A percentile compares a stretch with the other conserved stretches of the same genome.
phyloP scores from a whole-genome alignment of 1,139 yeast genomes.

The Zygosaccharomyces pseudobailii region DNA sequence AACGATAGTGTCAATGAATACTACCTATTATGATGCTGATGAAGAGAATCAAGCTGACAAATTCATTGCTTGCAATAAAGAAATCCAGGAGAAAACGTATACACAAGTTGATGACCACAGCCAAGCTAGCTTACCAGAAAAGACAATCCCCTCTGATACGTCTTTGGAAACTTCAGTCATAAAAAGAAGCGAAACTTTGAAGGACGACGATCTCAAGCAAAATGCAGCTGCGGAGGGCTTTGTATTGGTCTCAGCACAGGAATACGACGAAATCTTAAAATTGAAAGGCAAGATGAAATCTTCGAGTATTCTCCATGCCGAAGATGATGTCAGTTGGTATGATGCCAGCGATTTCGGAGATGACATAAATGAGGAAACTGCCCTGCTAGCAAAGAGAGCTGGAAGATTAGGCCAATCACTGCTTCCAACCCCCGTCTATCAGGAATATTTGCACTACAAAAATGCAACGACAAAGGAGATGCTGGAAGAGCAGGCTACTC shows the following conservation, averaged over 20 bases:
- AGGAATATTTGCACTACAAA: background rate
- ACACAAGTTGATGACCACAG: too few species aligned
- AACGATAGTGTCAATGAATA: constrained; percentile 17
- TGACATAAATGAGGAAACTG: background rate
- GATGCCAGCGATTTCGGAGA: background rate
- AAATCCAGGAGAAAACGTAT: too few species aligned
- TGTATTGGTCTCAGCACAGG: background rate
- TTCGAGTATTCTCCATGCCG: background rate
- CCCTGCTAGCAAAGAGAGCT: constrained; percentile 26
- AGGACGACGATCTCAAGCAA: background rate
- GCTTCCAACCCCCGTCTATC: constrained; percentile 9
- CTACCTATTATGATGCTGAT: constrained; percentile 21
- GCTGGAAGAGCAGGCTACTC: constrained; percentile 8
- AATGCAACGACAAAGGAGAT: constrained; percentile 2
- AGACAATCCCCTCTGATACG: too few species aligned
- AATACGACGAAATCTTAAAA: background rate
- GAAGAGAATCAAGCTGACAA: background rate
- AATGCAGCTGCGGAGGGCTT: background rate
- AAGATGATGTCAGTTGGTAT: background rate
- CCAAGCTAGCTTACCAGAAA: too few species aligned
- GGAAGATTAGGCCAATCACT: constrained; percentile 27
- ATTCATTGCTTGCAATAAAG: too few species aligned
- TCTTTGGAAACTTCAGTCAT: too few species aligned
- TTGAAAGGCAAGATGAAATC: background rate
- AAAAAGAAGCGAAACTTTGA: background rate